Percentiles rank a stretch among this genome's conserved stretches.
These are phyloP conservation scores for Paramarasmius palmivorus DNA, from an alignment of 1,284 basidiomycete species.

Conservation along the genomic window DNA sequence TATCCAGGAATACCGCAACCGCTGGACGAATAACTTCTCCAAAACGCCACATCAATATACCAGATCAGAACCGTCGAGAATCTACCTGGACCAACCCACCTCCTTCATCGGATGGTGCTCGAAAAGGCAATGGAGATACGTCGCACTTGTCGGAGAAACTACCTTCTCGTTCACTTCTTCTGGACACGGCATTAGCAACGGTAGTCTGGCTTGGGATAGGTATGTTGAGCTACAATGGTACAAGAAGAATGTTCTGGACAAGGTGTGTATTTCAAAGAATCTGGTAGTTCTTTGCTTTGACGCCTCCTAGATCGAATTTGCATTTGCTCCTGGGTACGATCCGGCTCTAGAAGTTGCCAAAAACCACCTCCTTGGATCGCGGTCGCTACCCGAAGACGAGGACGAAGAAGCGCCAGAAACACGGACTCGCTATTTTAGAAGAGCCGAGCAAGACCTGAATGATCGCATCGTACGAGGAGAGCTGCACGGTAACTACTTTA, in stretches of 20 bases:
- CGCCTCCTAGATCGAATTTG: conserved; percentile 71
- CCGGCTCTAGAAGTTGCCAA: conserved; percentile 76
- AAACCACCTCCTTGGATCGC: conserved; percentile 34
- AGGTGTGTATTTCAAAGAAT: conserved; percentile 32
- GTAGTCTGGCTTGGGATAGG: conserved; percentile 64
- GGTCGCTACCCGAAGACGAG: conserved; percentile 24
- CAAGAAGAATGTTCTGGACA: conserved; percentile 76
- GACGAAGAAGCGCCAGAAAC: no score
- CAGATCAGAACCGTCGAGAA: no score
- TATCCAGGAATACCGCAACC: no score
- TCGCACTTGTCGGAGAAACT: no score
- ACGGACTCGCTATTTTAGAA: conserved; percentile 62
- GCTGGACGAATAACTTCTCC: no score
- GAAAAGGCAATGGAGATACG: no score
- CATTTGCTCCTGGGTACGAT: conserved; percentile 69
- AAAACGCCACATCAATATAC: no score
- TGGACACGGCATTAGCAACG: conserved; percentile 60
- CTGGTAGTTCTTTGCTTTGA: conserved; percentile 16
- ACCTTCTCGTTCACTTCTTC: conserved; percentile 40
- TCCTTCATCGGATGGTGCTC: no score
- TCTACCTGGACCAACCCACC: no score
- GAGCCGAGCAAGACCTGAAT: conserved; percentile 74
- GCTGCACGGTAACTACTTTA: conserved; percentile 72
- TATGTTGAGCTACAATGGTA: conserved; percentile 73
- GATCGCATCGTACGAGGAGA: conserved; percentile 77